A percentile compares a stretch with the other conserved stretches of the same genome.
phyloP scores from a whole-genome alignment of 768 basidiomycete genomes.

The Suillus subaureus region DNA sequence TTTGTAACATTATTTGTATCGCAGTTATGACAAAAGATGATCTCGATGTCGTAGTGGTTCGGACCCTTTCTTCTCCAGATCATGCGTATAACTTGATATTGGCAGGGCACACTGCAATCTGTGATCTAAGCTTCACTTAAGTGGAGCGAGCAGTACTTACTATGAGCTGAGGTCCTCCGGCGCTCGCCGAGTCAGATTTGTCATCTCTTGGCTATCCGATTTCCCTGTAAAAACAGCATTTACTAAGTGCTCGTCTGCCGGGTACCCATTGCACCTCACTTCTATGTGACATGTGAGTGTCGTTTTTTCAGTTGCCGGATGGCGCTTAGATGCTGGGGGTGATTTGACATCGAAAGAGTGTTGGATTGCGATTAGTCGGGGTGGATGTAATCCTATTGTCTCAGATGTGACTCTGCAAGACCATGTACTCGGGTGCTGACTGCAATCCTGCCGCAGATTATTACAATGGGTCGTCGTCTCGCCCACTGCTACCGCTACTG shows the following conservation, averaged over 20 bases:
- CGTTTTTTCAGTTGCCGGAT: not conserved
- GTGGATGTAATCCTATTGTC: slow-evolving; percentile 1
- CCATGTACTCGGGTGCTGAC: not conserved
- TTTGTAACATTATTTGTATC: not conserved
- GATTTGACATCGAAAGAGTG: not conserved
- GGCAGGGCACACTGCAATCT: not conserved
- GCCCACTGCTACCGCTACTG: slow-evolving; percentile 99
- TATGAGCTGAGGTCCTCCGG: not conserved
- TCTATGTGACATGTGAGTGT: not conserved
- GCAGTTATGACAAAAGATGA: not conserved
- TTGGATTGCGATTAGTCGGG: not conserved
- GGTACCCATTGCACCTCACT: not conserved
- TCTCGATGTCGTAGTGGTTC: not conserved
- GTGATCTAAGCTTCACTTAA: not conserved
- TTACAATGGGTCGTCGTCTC: slow-evolving; percentile 92
- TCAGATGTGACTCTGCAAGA: not conserved
- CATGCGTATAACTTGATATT: not conserved
- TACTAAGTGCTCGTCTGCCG: not conserved
- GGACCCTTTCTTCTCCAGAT: not conserved
- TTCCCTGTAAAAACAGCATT: too few species aligned
- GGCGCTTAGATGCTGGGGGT: not conserved
- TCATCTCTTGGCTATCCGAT: not conserved
- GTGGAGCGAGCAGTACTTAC: not conserved
- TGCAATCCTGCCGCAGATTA: slow-evolving; percentile 1
- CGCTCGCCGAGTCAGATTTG: not conserved